Evolutionary conservation across 106 monocot species (phyloP).

Genomic region (Ottelia alismoides): DNA sequence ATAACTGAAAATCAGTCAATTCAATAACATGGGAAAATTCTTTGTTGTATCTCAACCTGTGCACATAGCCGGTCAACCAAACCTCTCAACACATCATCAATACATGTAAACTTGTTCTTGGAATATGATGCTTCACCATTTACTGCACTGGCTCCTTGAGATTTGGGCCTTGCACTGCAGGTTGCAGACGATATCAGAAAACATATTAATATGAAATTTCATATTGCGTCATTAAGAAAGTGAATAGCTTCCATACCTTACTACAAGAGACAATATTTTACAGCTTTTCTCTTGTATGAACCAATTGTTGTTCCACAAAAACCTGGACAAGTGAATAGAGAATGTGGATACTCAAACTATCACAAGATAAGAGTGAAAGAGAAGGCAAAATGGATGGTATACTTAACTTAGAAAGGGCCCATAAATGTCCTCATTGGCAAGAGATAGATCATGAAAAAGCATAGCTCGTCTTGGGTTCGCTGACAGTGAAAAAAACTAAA

Average conservation of each 20-base stretch:
- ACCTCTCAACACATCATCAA: conserved; percentile 64
- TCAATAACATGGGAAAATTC: too few species aligned
- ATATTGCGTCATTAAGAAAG: background rate
- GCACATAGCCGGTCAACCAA: conserved; percentile 84
- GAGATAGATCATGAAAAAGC: conserved; percentile 80
- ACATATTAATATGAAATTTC: background rate
- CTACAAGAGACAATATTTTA: conserved; percentile 67
- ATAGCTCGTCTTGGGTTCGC: conserved; percentile 82
- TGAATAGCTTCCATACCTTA: conserved; percentile 29
- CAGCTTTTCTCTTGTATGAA: conserved; percentile 98
- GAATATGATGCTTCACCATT: conserved; percentile 72
- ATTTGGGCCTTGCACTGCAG: conserved; percentile 59
- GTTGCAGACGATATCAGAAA: background rate
- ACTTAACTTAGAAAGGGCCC: conserved; percentile 76
- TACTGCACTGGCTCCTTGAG: conserved; percentile 21
- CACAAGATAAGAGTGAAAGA: background rate
- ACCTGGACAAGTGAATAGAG: conserved; percentile 33
- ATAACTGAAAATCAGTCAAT: too few species aligned
- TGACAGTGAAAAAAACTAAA: conserved; percentile 20
- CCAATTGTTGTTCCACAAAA: conserved; percentile 80
- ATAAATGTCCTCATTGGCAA: conserved; percentile 64
- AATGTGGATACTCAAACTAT: background rate
- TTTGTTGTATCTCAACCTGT: too few species aligned
- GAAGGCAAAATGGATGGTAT: background rate
- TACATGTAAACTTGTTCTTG: conserved; percentile 36